Percentiles rank a stretch among this genome's conserved stretches.
Conservation (phyloP, 2,329 filamentous ascomycete species). For the Aspergillus fijiensis region DNA sequence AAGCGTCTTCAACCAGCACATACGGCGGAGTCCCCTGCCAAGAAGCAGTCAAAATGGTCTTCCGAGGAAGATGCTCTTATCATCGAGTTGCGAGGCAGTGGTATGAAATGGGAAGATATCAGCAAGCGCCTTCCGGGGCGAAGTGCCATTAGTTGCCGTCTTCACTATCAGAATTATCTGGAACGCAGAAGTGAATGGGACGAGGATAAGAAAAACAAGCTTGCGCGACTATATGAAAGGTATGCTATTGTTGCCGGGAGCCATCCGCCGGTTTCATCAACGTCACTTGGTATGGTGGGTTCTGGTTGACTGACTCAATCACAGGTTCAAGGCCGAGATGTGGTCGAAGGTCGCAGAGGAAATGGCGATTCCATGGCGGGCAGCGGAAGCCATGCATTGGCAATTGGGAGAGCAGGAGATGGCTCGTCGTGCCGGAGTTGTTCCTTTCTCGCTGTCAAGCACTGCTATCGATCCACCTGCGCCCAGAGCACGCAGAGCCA, state of each 20-base stretch:
- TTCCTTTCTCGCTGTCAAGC: constrained; percentile 72
- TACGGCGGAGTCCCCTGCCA: constrained; percentile 66
- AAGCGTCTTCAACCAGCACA: constrained; percentile 50
- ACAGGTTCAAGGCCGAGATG: constrained; percentile 95
- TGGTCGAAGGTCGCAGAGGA: constrained; percentile 95
- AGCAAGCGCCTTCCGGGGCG: constrained; percentile 85
- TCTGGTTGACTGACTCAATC: constrained; percentile 12
- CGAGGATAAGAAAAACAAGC: constrained; percentile 95
- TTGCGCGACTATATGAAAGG: constrained; percentile 93
- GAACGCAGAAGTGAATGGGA: constrained; percentile 94
- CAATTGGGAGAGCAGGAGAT: constrained; percentile 91
- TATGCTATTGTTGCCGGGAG: constrained; percentile 48
- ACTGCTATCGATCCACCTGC: constrained; percentile 52
- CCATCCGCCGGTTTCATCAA: constrained; percentile 11
- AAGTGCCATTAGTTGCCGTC: constrained; percentile 87
- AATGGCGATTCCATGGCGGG: constrained; percentile 91
- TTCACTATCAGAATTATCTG: constrained; percentile 97
- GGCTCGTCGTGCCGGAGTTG: constrained; percentile 85
- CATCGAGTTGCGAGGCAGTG: constrained; percentile 82
- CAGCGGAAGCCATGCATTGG: constrained; percentile 98
- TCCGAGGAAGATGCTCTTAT: constrained; percentile 90
- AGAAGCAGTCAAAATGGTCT: constrained; percentile 97
- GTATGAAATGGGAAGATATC: constrained; percentile 99
- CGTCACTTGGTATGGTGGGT: neutral
- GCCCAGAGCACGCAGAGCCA: constrained; percentile 38